Percentiles rank a stretch among this genome's conserved stretches.
Evolutionary conservation across 2,329 filamentous ascomycete genomes (phyloP).

Genomic region (Onygena corvina): DNA sequence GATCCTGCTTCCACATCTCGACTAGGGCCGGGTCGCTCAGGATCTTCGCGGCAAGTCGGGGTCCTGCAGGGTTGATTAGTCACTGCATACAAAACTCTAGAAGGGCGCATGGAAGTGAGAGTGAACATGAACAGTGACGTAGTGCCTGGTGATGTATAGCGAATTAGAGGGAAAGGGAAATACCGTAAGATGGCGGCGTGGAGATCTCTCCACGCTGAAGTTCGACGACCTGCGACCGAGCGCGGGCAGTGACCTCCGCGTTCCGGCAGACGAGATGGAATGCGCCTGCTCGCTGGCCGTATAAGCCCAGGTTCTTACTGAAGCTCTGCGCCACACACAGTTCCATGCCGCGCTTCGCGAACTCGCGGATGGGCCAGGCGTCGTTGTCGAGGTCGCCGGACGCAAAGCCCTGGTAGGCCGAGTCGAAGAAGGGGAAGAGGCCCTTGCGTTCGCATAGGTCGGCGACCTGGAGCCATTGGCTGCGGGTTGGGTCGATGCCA

Average conservation of each 20-base stretch:
- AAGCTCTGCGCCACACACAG: slow-evolving; percentile 48
- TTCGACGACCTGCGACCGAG: slow-evolving; percentile 73
- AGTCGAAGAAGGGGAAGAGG: slow-evolving; percentile 97
- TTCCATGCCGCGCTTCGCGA: slow-evolving; percentile 75
- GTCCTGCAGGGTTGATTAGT: slow-evolving; percentile 8
- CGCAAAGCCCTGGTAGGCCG: slow-evolving; percentile 93
- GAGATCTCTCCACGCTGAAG: slow-evolving; percentile 87
- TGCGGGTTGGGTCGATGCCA: slow-evolving; percentile 79
- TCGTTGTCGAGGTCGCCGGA: slow-evolving; percentile 77
- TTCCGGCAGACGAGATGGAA: slow-evolving; percentile 51
- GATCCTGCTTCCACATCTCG: slow-evolving; percentile 78
- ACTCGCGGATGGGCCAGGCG: slow-evolving; percentile 79
- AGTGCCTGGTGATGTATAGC: no score
- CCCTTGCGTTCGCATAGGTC: slow-evolving; percentile 62
- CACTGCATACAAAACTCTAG: not conserved
- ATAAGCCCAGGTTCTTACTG: slow-evolving; percentile 62
- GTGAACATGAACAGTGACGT: no score
- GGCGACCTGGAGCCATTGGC: slow-evolving; percentile 87
- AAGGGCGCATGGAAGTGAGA: not conserved
- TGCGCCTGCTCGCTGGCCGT: slow-evolving; percentile 87
- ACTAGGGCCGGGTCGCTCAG: slow-evolving; percentile 69
- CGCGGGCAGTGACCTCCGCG: slow-evolving; percentile 43
- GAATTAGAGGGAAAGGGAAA: not conserved
- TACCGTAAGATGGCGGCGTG: slow-evolving; percentile 76
- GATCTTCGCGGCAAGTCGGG: slow-evolving; percentile 31